These are phyloP conservation scores for Strobilomyces echinocephalus DNA, from an alignment of 768 basidiomycete genomes.

Conservation along the genomic window DNA sequence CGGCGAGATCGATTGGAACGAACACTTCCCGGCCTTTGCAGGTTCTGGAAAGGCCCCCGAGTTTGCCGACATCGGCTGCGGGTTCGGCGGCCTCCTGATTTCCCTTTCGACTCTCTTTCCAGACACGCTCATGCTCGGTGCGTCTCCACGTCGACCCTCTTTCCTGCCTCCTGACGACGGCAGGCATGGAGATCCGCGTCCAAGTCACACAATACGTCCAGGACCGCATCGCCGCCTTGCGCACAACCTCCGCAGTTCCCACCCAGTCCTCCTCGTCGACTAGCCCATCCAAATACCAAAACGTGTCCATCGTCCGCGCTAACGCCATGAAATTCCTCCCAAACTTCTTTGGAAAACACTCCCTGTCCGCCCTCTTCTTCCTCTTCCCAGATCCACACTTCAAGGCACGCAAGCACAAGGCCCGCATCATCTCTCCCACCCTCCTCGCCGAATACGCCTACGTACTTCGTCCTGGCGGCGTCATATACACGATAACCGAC, in stretches of 20 bases:
- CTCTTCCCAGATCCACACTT: constrained; percentile 99
- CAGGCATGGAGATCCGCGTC: constrained; percentile 95
- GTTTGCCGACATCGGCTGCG: constrained; percentile 96
- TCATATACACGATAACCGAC: constrained; percentile 97
- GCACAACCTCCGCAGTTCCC: constrained; percentile 47
- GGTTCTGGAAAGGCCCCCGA: constrained; percentile 65
- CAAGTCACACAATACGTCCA: constrained; percentile 95
- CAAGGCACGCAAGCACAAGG: constrained; percentile 97
- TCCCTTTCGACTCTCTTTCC: constrained; percentile 87
- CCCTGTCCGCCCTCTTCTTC: constrained; percentile 92
- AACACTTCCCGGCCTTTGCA: constrained; percentile 74
- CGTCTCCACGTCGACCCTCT: constrained; percentile 19
- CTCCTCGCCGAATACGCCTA: constrained; percentile 97
- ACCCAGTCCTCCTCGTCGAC: constrained; percentile 19
- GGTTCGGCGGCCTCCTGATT: constrained; percentile 92
- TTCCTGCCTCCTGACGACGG: neutral
- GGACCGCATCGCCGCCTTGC: constrained; percentile 89
- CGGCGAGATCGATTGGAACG: constrained; percentile 69
- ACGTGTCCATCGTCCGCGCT: constrained; percentile 89
- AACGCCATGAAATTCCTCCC: constrained; percentile 99
- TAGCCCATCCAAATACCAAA: constrained; percentile 58
- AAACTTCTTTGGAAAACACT: constrained; percentile 90
- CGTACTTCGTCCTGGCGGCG: constrained; percentile 86
- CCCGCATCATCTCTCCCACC: constrained; percentile 97
- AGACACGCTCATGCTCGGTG: constrained; percentile 90